Evolutionary conservation across 2,329 filamentous ascomycete species (phyloP), one percentile per base, ranked within the genome.

Genomic region (Clonostachys solani): DNA sequence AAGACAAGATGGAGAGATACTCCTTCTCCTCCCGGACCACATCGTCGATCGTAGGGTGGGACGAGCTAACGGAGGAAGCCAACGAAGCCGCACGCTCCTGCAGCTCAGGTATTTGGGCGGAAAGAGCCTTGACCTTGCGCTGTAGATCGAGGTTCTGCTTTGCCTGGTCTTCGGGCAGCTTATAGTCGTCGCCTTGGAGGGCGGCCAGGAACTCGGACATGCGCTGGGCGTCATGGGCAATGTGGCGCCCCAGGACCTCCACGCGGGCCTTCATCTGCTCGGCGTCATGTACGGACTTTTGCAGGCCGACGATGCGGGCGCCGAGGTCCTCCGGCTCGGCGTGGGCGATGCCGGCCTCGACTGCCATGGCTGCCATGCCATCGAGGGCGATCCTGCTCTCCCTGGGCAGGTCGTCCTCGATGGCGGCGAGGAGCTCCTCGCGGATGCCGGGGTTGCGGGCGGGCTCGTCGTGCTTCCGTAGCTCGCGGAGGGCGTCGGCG

Each of bases 111-210:
- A 92, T 71, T 55, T 86, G 86, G 3, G 81, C 68, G 13, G 75
- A 69, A 36, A 89, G 71, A n/a, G 79, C 67, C 60, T 89, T 90
- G 43, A 86, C 80, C 47, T 77, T 82, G 47, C 87, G 82, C 53
- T 84, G 82, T 66, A 87, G 80, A 44, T 94, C 86, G 5, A 84
- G 74, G n/a, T 90, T 92, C 53, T 85, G 78, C 53, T 82, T 81
- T 12, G 81, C 78, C 5, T 92, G 68, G 51, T 82, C 72, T 0
- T 79, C 59, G 0, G 81, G 66, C 0, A 80, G 76, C 15, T 78
- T 73, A 56, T 80, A 86, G 13, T 63, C 62, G 7, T 72, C 67
- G 16, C 16, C 60, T 19, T 66, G 63, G 5, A 83, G 60, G 12
- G 72, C 65, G 6, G 58, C 51, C 9, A 78, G 60, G 35, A 81